These are phyloP conservation scores for Podila epigama DNA, from an alignment of 192 early-diverging fungal species.

Conservation along the genomic window DNA sequence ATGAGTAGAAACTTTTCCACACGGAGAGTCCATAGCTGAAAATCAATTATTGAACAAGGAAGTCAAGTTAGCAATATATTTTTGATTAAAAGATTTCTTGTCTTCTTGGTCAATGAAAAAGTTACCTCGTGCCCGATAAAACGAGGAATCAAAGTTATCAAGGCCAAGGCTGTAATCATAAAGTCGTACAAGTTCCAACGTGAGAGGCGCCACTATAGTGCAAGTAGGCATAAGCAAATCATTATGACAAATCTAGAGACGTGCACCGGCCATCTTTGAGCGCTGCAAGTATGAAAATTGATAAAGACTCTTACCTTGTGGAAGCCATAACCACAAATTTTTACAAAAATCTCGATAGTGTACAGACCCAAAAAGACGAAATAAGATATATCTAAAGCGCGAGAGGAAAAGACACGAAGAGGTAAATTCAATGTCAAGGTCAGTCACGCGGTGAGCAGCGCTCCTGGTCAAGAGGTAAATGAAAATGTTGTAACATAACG, in stretches of 20 bases:
- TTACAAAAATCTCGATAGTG: constrained; percentile 26
- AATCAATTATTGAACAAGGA: background rate
- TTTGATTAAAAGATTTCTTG: background rate
- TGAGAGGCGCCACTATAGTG: constrained; percentile 32
- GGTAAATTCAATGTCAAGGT: background rate
- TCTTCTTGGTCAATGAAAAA: too few species aligned
- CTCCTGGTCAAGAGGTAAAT: too few species aligned
- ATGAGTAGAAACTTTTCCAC: constrained; percentile 41
- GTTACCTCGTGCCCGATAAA: constrained; percentile 41
- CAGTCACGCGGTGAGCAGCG: too few species aligned
- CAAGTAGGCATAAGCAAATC: background rate
- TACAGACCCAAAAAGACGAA: constrained; percentile 35
- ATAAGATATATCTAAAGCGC: constrained; percentile 47
- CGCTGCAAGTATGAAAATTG: too few species aligned
- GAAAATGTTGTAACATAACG: too few species aligned
- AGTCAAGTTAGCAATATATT: background rate
- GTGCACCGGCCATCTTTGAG: too few species aligned
- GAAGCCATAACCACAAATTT: constrained; percentile 31
- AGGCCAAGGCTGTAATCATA: constrained; percentile 17
- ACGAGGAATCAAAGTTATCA: constrained; percentile 38
- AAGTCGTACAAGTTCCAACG: constrained; percentile 45
- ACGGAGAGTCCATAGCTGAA: constrained; percentile 31
- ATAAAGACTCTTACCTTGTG: constrained; percentile 16
- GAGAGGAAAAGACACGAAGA: background rate
- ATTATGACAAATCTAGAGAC: too few species aligned